Evolutionary conservation across 2,329 filamentous ascomycete genomes (phyloP).

Genomic region (Cercospora sp.): DNA sequence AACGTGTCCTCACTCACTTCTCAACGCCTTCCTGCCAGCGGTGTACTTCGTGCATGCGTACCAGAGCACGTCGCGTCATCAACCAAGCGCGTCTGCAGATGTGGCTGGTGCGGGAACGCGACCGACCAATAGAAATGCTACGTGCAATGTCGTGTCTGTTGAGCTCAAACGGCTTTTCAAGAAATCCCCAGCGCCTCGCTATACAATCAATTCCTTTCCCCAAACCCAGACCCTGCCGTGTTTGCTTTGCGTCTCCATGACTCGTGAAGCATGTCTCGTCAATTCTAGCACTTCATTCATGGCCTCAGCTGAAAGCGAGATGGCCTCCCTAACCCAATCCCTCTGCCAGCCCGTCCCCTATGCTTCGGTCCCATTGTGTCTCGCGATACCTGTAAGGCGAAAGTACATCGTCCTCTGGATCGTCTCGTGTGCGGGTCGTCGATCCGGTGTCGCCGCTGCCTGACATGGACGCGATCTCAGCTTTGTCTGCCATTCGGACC

Average conservation of each 20-base stretch:
- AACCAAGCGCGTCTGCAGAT: neutral
- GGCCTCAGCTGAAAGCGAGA: neutral
- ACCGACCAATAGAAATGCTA: neutral
- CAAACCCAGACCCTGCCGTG: neutral
- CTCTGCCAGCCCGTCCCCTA: slow-evolving; percentile 84
- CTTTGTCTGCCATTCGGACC: slow-evolving; percentile 24
- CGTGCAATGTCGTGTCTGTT: neutral
- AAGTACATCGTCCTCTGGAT: slow-evolving; percentile 48
- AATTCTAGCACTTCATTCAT: neutral
- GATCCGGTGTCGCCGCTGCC: slow-evolving; percentile 30
- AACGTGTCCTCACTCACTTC: neutral
- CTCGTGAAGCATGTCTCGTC: neutral
- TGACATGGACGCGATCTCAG: slow-evolving; percentile 28
- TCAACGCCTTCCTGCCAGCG: neutral
- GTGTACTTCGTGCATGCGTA: neutral
- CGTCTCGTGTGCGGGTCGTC: slow-evolving; percentile 39
- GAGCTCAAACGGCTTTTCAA: neutral
- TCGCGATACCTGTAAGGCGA: slow-evolving; percentile 52
- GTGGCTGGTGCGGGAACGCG: neutral
- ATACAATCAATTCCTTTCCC: neutral
- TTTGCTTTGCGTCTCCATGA: neutral
- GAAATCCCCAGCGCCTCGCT: slow-evolving; percentile 8
- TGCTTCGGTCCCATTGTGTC: slow-evolving; percentile 65
- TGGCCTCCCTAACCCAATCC: slow-evolving; percentile 63
- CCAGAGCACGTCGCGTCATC: slow-evolving; percentile 1